Percentiles rank a stretch among this genome's conserved stretches.
phyloP scores from a whole-genome alignment of 2,329 filamentous ascomycete genomes.

The Zasmidium cellare region DNA sequence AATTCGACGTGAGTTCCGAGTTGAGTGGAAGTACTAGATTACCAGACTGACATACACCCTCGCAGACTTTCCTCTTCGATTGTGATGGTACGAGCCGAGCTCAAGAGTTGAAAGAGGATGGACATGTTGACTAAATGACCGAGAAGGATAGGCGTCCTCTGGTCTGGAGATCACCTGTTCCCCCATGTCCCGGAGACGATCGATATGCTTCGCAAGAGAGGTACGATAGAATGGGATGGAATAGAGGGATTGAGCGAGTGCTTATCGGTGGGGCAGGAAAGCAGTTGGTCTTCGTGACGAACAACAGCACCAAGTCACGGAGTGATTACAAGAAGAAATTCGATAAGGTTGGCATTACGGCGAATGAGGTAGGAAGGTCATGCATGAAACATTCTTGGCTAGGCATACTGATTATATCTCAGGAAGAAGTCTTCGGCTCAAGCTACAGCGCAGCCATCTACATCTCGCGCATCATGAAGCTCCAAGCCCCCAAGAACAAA shows the following conservation, averaged over 20 bases:
- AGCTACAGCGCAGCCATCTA: conserved; percentile 95
- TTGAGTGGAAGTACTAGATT: no score
- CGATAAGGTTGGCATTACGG: conserved; percentile 74
- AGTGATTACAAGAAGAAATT: conserved; percentile 92
- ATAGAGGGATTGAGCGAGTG: neutral
- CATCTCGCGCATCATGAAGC: conserved; percentile 85
- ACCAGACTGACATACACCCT: neutral
- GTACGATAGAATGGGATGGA: conserved; percentile 46
- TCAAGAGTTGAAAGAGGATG: conserved; percentile 12
- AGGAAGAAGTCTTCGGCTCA: conserved; percentile 94
- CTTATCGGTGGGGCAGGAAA: conserved; percentile 64
- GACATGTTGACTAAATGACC: conserved; percentile 3
- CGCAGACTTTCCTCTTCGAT: conserved; percentile 86
- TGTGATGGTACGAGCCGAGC: conserved; percentile 74
- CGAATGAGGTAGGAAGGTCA: conserved; percentile 58
- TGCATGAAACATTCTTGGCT: neutral
- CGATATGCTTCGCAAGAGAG: conserved; percentile 76
- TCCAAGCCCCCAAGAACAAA: conserved; percentile 78
- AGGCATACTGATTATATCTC: conserved; percentile 1
- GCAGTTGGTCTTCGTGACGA: conserved; percentile 91
- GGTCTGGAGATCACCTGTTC: conserved; percentile 92
- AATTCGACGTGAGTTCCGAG: conserved; percentile 81
- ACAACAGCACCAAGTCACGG: conserved; percentile 97
- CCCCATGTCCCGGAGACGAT: conserved; percentile 83
- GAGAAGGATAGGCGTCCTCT: conserved; percentile 75